Evolutionary conservation across 2,329 filamentous ascomycete species (phyloP), one percentile per base, ranked within the genome.

Genomic region (Mariannaea elegans): DNA sequence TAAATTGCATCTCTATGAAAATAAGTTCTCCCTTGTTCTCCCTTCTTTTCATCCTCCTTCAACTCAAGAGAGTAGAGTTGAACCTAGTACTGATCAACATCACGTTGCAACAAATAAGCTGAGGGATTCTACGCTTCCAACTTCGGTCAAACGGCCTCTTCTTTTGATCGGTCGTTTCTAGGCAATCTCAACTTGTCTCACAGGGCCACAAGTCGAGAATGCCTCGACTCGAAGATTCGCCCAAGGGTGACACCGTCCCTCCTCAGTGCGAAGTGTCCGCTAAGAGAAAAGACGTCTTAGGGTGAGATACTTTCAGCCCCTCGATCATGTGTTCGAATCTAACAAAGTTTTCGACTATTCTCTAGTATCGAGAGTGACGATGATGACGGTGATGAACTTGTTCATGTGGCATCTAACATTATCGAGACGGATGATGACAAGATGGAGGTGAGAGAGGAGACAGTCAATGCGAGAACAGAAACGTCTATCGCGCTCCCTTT

Each of bases 241-340:
- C 67, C 19, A 47, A 39, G 8, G 12, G n/a, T 0, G 42, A 51
- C 3, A 67, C 68, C 16, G 61, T 71, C 3, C 69, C 72, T 54
- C 55, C 64, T 23, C 67, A 65, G 51, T 66, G 65, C 48, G 56
- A 71, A 36, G 64, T 59, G 13, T 27, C 56, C 42, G 31, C 54
- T 1, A 38, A 49, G 8, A 38, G 56, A 8, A 63, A 62, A 10
- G 65, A 64, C n/a, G 27, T 62, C 7, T 31, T 44, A 9, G 31
- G 34, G 71, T 70, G 46, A 39, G 63, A 24, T 21, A 19, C 45
- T 2, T 13, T 13, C 23, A 7, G 4, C 6, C 19, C 21, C 8
- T 21, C 10, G 34, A 38, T n/a, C n/a, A n/a, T n/a, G n/a, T n/a
- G n/a, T n/a, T n/a, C n/a, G n/a, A n/a, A n/a, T n/a, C n/a, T n/a